Base-by-base conservation (phyloP, 164 flowering plant genomes). In the Magnolia changhungtana region DNA sequence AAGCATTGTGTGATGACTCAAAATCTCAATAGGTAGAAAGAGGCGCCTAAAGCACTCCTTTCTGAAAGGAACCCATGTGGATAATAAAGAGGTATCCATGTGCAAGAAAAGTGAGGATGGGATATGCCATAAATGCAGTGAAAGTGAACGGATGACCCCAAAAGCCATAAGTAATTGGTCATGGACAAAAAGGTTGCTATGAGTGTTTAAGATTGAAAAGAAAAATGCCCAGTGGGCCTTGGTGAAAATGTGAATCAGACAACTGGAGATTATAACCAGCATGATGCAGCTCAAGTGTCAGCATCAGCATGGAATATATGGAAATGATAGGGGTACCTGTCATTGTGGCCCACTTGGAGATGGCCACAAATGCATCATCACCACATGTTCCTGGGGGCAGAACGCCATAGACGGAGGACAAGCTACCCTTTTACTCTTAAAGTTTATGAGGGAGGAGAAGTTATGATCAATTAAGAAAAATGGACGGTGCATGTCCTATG, bases 61-160 rank as follows among this genome's bases (percentile, higher is more conserved):
- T 66, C 5, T 21, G 69, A 66, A 24, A 66, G 13, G 69, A 24
- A 21, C 24, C 11, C 29, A 5, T 66, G 29, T 66, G 13, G 69
- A 24, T 24, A 23, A 66, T 24, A 66, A 14, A 66, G 61, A 55
- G 61, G 61, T 3, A 55, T 55, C 16, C 61, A 55, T 55, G 61
- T 55, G 61, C 61, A 55, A 16, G 61, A 72, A 72, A 83, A 55
- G 74, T 19, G 68, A 59, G 75, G 79, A 74, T 80, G 68, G 68
- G 83, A 74, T 76, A 67, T 74, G 76, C 69, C 55, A 80, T 80
- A 66, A 83, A 83, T 73, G 85, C 83, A 63, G 64, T 55, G 27
- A 78, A 83, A 50, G 55, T 5, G 18, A 55, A 59, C 63, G 27
- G n/a, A n/a, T 8, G 69, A 71, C 23, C 72, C 72, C 45, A 37